Conservation (phyloP, 148 eudicot genomes). For the Fagopyrum tataricum region DNA sequence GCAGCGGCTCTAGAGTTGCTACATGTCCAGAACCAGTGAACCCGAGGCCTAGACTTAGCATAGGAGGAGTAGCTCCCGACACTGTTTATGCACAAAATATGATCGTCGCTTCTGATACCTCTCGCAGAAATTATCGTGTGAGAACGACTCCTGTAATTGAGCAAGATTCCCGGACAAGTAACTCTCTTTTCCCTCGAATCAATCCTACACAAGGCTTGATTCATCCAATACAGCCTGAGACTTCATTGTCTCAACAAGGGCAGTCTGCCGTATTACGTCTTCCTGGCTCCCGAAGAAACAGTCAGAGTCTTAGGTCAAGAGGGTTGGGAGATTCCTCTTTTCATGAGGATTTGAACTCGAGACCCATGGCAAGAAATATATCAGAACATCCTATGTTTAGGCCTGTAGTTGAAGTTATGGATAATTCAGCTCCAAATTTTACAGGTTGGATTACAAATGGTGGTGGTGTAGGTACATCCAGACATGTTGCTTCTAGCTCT, state of each 20-base stretch:
- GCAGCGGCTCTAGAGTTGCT: slow-evolving; percentile 23
- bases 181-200: slow-evolving; percentile 23
- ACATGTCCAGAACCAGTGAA: slow-evolving; percentile 32
- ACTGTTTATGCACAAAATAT: slow-evolving; percentile 28
- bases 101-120: slow-evolving; percentile 32
- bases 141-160: slow-evolving; percentile 34
- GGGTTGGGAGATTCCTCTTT: slow-evolving; percentile 22
- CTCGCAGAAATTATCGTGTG: slow-evolving; percentile 47
- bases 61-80: slow-evolving; percentile 35
- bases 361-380: slow-evolving; percentile 40
- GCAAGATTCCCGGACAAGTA: slow-evolving; percentile 31
- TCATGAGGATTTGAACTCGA: slow-evolving; percentile 36
- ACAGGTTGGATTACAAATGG: slow-evolving; percentile 38
- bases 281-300: slow-evolving; percentile 40
- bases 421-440: slow-evolving; percentile 31
- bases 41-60: slow-evolving; percentile 49
- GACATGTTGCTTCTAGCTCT: slow-evolving; percentile 48
- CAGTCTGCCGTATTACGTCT: slow-evolving; percentile 29
- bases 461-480: slow-evolving; percentile 29
- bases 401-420: slow-evolving; percentile 48
- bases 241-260: slow-evolving; percentile 21
- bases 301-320: slow-evolving; percentile 50
- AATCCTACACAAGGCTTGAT: slow-evolving; percentile 40
- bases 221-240: slow-evolving; percentile 30
- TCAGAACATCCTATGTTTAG: slow-evolving; percentile 57